Evolutionary conservation across 2,329 filamentous ascomycete species (phyloP), one percentile per base, ranked within the genome.

Genomic region (Zymoseptoria crescenta): DNA sequence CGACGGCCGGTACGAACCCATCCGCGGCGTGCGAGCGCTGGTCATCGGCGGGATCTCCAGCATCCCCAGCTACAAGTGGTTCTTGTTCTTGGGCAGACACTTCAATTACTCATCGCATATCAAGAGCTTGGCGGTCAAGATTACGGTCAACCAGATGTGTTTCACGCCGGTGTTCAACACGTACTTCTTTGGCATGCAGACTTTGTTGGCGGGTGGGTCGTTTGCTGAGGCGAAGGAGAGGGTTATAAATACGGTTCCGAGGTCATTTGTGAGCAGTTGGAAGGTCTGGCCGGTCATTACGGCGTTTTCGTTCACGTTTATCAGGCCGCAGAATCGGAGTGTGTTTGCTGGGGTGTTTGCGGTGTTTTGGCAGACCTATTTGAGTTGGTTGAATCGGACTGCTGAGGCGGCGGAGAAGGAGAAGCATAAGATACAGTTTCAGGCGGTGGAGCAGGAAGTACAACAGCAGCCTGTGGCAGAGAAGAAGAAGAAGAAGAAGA

Each of bases 341-440:
- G 81, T 96, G 16, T 94, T 96, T 66, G 84, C 87, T 0, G 90
- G 74, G 52, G 63, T 87, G 6, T 82, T 96, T 64, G 89, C 90
- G 1, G 87, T 96, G 55, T 89, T 88, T 0, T 96, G 92, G 92
- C 92, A 96, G 81, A 91, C 90, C 0, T 96, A 96, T 78, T 70
- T 96, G 67, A 89, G 86, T 66, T 88, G 85, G 73, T 74, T 96
- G 69, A 96, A 96, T 68, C 81, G 87, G 68, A 78, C 79, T 62
- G 89, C 89, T 1, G 89, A 91, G 72, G 77, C 80, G 65, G 81
- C 51, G 57, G 55, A 49, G 53, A 56, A 54, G 55, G 54, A 55
- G 54, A 50, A 59, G 24, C 20, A 21, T 27, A 51, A 45, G 35
- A 45, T 45, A 4, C 3, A 16, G 16, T 45, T 16, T 45, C 35